These are phyloP conservation scores for Rhizopus arrhizus DNA, from an alignment of 371 early-diverging fungal species.

Conservation along the genomic window DNA sequence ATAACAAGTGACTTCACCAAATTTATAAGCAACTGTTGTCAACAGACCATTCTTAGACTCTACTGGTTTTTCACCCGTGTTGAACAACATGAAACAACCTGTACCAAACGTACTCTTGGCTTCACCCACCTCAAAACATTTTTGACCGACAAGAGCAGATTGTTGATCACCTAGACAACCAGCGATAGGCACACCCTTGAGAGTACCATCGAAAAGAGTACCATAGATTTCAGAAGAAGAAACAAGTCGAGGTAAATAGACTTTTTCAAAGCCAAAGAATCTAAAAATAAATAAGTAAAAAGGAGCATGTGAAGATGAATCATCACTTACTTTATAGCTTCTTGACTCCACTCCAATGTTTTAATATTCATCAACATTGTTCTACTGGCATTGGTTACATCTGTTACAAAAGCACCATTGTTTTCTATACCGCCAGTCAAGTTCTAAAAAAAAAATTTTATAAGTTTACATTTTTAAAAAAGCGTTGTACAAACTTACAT, in stretches of 20 bases:
- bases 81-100: slow-evolving; percentile 95
- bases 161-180: slow-evolving; percentile 97
- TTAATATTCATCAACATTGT: slow-evolving; percentile 93
- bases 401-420: slow-evolving; percentile 82
- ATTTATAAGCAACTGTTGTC: slow-evolving; percentile 91
- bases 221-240: slow-evolving; percentile 88
- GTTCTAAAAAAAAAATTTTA: slow-evolving; percentile 65
- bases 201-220: slow-evolving; percentile 57
- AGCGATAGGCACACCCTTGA: slow-evolving; percentile 72
- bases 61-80: slow-evolving; percentile 81
- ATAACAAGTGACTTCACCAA: slow-evolving; percentile 78
- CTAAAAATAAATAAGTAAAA: slow-evolving; percentile 37
- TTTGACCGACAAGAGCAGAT: slow-evolving; percentile 94
- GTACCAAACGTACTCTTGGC: slow-evolving; percentile 97
- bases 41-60: slow-evolving; percentile 83
- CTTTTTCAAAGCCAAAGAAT: slow-evolving; percentile 39
- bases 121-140: slow-evolving; percentile 69
- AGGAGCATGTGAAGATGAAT: neutral
- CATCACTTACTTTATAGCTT: slow-evolving; percentile 62
- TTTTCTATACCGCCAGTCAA: slow-evolving; percentile 76
- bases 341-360: slow-evolving; percentile 77
- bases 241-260: slow-evolving; percentile 76
- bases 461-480: slow-evolving; percentile 51
- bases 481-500: slow-evolving; percentile 28
- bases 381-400: slow-evolving; percentile 94